Base-by-base conservation (phyloP, 345 rosid species). In the Iberis pinnata region DNA sequence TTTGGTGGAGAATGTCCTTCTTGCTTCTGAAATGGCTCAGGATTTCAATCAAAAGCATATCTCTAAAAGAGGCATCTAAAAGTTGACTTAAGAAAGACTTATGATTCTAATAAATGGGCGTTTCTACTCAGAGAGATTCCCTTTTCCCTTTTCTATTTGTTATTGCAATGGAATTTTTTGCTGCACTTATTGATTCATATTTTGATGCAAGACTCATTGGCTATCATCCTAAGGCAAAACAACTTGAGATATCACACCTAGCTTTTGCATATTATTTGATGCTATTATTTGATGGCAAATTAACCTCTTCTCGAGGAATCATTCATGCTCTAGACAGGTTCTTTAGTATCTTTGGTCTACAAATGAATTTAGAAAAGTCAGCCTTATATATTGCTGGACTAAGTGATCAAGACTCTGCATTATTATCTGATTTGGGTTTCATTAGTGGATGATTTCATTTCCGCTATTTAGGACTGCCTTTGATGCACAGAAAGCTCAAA, bases 311-410 rank as follows among this genome's bases (percentile, higher is more conserved):
- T 0, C 0, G 14, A 1, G 29, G 16, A 1, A 41, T 41, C 1
- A 0, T 1, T 0, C 1, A 1, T 0, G 5, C 12, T 8, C 11
- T 15, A 0, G 45, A 18, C 0, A 5, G 9, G 0, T 41, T 41
- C 2, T 17, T 0, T 2, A 0, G 4, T 17, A 0, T 16, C 0
- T 41, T 24, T 0, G 12, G 45, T 0, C 12, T 41, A 0, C 0
- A 2, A 0, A 18, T 41, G 22, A 41, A 41, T 2, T 1, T 2
- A 11, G 41, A n/a, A 7, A 37, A 37, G n/a, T 3, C 41, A 3
- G 1, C 16, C 15, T 0, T 37, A 0, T 37, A 12, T 13, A 11
- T 8, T 1, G 41, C 16, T 13, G 0, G 4, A 12, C 5, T 8
- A 6, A 37, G 6, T n/a, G n/a, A n/a, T n/a, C n/a, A n/a, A n/a